Conservation (phyloP, 306 rosid species). For the Quillaja saponaria region DNA sequence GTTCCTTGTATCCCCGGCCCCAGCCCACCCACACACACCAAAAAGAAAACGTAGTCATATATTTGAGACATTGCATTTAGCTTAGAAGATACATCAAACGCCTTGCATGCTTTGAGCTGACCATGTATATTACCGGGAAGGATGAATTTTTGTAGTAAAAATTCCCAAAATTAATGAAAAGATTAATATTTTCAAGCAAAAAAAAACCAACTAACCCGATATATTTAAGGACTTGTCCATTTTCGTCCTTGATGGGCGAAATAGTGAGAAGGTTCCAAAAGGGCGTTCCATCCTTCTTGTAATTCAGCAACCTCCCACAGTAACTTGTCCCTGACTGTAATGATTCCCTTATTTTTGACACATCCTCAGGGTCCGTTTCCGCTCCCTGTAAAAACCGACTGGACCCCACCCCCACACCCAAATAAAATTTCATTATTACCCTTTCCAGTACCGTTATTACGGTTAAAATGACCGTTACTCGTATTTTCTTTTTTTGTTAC, state of each 20-base stretch:
- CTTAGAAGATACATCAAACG: conserved; percentile 22
- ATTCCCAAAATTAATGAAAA: no score
- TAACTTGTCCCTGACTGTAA: conserved; percentile 56
- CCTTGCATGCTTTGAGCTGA: conserved; percentile 5
- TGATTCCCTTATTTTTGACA: conserved; percentile 72
- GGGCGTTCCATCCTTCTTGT: conserved; percentile 92
- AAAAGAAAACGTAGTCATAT: no score
- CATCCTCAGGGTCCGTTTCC: conserved; percentile 73
- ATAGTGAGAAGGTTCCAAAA: conserved; percentile 94
- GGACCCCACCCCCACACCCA: conserved; percentile 23
- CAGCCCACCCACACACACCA: neutral
- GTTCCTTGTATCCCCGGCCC: no score
- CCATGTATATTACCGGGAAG: no score
- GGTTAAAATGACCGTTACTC: conserved; percentile 4
- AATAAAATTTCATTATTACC: conserved; percentile 14
- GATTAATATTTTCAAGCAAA: no score
- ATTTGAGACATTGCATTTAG: no score
- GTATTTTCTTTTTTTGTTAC: neutral
- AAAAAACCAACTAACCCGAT: conserved; percentile 61
- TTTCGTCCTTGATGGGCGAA: conserved; percentile 83
- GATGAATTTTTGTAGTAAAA: no score
- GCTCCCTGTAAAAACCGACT: conserved; percentile 97
- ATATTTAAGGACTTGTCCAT: conserved; percentile 75
- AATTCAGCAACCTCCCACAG: conserved; percentile 87
- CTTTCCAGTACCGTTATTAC: conserved; percentile 20